Evolutionary conservation across 106 monocot genomes (phyloP).

Genomic region (Vanilla planifolia): DNA sequence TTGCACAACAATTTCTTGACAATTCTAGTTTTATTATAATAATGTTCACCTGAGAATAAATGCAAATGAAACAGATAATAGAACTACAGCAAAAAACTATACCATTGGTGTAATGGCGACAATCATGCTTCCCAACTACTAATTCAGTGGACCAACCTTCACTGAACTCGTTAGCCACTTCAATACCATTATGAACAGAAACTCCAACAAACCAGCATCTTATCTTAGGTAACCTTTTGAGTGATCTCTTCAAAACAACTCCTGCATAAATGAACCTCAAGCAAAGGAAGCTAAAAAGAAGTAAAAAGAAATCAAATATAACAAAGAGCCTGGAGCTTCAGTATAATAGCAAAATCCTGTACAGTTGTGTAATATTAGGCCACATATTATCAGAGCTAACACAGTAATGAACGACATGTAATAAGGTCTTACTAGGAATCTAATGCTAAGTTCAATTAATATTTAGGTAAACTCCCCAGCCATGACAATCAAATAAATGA

Average conservation of each 20-base stretch:
- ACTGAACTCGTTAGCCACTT: constrained; percentile 55
- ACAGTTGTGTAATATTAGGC: too few species aligned
- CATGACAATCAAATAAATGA: too few species aligned
- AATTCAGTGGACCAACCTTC: constrained; percentile 53
- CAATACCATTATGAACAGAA: constrained; percentile 24
- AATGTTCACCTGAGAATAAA: neutral
- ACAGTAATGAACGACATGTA: too few species aligned
- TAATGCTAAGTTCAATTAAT: too few species aligned
- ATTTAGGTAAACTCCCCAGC: too few species aligned
- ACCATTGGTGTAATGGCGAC: constrained; percentile 77
- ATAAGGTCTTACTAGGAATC: too few species aligned
- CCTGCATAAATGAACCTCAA: constrained; percentile 20
- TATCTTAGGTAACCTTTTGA: constrained; percentile 49
- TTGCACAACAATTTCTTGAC: neutral
- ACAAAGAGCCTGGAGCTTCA: too few species aligned
- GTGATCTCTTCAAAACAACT: constrained; percentile 49
- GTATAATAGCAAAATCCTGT: too few species aligned
- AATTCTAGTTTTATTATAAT: neutral
- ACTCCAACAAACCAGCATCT: constrained; percentile 85
- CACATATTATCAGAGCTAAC: too few species aligned
- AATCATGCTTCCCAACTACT: constrained; percentile 68
- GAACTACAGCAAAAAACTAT: constrained; percentile 4
- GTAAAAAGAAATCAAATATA: neutral
- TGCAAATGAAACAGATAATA: neutral
- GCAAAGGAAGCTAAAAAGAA: neutral